Base-by-base conservation (phyloP, 2,329 filamentous ascomycete genomes). In the Macrophomina pseudophaseolina region DNA sequence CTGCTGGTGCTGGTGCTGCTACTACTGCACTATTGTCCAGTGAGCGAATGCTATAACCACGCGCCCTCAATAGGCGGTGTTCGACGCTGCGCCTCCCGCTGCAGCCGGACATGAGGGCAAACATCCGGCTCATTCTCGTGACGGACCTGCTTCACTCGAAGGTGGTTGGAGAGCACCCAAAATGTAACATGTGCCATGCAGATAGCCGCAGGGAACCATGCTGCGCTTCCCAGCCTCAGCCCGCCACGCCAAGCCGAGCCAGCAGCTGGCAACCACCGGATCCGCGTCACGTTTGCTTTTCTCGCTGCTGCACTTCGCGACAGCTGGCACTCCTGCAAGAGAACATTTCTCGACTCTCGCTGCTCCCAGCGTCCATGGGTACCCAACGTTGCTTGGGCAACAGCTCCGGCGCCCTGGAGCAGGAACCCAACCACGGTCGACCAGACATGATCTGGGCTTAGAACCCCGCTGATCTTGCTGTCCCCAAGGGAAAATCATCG, bases 371-470 rank as follows among this genome's bases (percentile, higher is more conserved):
- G 32, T 38, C 38, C 58, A 48, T 62, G 58, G 42, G 18, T 62
- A 62, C 58, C 49, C 51, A 46, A 56, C 33, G 63, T 65, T 65
- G 63, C 63, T 65, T 65, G 63, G 63, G 38, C 63, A 65, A 65
- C 63, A 23, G 63, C 63, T 56, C 63, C 51, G 30, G 32, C 49
- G 9, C 49, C 63, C 28, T 58, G 63, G 63, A 48, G 32, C 49
- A 46, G 49, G 49, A 48, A 65, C 38, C 63, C 63, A 53, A 65
- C 51, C 30, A 48, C 58, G 58, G 23, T 42, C 42, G 42, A 49
- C 58, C 58, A 62, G 11, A 32, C 58, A 44, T 62, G 58, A 62
- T 62, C 30, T 49, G 58, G 58, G 46, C 49, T 62, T 49, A 44
- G 18, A 62, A 23, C 23, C 23, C n/a, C 38, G 58, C 58, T 49